Base-by-base conservation (phyloP, 352 stramenopile species). In the Aphanomyces stellatus region DNA sequence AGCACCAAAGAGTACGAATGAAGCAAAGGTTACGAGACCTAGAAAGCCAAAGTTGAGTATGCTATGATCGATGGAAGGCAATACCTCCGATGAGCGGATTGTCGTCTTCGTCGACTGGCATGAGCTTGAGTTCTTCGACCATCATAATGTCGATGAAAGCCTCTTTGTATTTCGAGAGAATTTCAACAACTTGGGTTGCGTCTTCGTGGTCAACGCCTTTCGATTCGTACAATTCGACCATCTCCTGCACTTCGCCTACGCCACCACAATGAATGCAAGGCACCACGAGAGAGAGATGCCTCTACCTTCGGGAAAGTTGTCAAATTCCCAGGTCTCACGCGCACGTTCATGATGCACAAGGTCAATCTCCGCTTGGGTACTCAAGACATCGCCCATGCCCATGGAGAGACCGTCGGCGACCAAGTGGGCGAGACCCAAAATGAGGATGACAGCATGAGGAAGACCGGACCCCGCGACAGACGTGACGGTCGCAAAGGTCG, bases 101-200 rank as follows among this genome's bases (percentile, higher is more conserved):
- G 71, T 98, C 89, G 72, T 97, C 79, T 41, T 97, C 89, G 65
- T 97, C 91, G 33, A 96, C 88, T 0, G 96, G 89, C 81, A 97
- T 95, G 63, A 99, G 75, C 62, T 96, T 88, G 53, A 99, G 85
- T 75, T 99, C 95, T 69, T 98, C 90, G 25, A 94, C 76, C 92
- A 98, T 98, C 95, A 99, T 99, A 56, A 98, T 87, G 79, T 98
- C 93, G 33, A 98, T 91, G 76, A 99, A 99, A 30, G 97, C 96
- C 55, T 98, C 88, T 66, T 97, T 96, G 81, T 99, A 98, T 79
- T 98, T 98, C 59, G 93, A 79, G 75, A 99, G 88, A 31, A 90
- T 98, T 60, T 88, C 76, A 51, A 99, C 91, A 2, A 98, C 88
- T 5, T 90, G 70, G 53, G 77, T 80, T 3, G 95, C 93, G 81